These are phyloP conservation scores for Iberis pinnata DNA, from an alignment of 345 rosid genomes.

Conservation along the genomic window DNA sequence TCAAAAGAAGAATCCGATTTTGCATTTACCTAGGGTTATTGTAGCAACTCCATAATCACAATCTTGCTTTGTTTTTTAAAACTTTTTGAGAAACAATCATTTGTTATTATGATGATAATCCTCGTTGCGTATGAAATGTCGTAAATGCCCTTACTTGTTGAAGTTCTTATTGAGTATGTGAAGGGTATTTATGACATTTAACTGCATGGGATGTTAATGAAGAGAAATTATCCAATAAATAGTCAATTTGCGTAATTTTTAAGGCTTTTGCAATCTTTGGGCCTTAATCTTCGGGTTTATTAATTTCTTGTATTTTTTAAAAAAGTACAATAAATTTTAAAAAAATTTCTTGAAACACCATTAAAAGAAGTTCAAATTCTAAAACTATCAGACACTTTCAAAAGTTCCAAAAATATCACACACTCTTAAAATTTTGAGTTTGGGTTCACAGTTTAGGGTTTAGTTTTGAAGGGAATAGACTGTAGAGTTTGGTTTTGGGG, in stretches of 20 bases:
- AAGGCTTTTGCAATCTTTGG: conserved; percentile 10
- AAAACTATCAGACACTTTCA: too few relatives aligned
- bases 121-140: conserved; percentile 37
- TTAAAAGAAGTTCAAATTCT: too few relatives aligned
- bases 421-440: too few relatives aligned
- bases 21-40: conserved; percentile 25
- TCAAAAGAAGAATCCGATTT: conserved; percentile 27
- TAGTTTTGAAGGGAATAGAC: too few relatives aligned
- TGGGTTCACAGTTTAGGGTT: too few relatives aligned
- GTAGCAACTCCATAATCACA: conserved; percentile 28
- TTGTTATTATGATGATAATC: conserved; percentile 6
- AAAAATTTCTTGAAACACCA: too few relatives aligned
- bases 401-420: too few relatives aligned
- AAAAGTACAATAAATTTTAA: too few relatives aligned
- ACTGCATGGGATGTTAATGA: conserved; percentile 23
- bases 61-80: background rate
- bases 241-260: conserved; percentile 19
- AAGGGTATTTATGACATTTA: conserved; percentile 33
- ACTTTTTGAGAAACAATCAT: background rate
- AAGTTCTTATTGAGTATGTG: conserved; percentile 13
- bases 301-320: too few relatives aligned
- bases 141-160: conserved; percentile 27
- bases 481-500: too few relatives aligned
- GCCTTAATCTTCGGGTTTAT: background rate
- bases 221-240: conserved; percentile 1